phyloP scores from a whole-genome alignment of 345 rosid genomes.

The Erucastrum elatum region DNA sequence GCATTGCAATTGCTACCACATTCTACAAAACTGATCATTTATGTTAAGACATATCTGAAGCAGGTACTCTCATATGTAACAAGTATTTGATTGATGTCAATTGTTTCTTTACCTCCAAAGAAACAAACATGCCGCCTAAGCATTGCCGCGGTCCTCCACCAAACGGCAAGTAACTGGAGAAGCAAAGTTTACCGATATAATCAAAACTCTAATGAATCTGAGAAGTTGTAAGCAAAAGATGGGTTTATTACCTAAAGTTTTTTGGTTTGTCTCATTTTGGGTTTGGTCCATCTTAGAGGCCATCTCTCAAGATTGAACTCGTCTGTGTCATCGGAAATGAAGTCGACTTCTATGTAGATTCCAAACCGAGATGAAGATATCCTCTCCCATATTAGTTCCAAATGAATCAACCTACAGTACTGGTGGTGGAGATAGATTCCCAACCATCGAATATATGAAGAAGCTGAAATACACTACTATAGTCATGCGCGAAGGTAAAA shows the following conservation, averaged over 20 bases:
- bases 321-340: constrained; percentile 62
- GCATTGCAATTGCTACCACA: constrained; percentile 89
- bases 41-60: constrained; percentile 12
- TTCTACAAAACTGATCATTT: constrained; percentile 46
- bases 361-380: constrained; percentile 69
- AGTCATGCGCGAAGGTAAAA: too few species aligned
- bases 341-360: too few species aligned
- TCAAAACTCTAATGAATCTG: background rate
- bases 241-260: constrained; percentile 58
- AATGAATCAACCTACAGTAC: constrained; percentile 40
- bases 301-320: constrained; percentile 96
- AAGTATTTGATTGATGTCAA: background rate
- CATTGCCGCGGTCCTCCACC: constrained; percentile 98
- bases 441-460: constrained; percentile 19
- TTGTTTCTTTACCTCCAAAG: constrained; percentile 68
- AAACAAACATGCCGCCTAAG: constrained; percentile 91
- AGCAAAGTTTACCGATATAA: background rate
- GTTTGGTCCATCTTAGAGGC: constrained; percentile 88
- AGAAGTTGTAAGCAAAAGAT: background rate
- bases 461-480: too few species aligned
- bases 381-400: constrained; percentile 64
- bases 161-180: constrained; percentile 86
- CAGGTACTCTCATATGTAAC: background rate
- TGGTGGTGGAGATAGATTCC: constrained; percentile 96
- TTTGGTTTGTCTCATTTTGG: constrained; percentile 96